A percentile compares a stretch with the other conserved stretches of the same genome.
phyloP scores from a whole-genome alignment of 2,329 filamentous ascomycete genomes.

The Botrytis galanthina region DNA sequence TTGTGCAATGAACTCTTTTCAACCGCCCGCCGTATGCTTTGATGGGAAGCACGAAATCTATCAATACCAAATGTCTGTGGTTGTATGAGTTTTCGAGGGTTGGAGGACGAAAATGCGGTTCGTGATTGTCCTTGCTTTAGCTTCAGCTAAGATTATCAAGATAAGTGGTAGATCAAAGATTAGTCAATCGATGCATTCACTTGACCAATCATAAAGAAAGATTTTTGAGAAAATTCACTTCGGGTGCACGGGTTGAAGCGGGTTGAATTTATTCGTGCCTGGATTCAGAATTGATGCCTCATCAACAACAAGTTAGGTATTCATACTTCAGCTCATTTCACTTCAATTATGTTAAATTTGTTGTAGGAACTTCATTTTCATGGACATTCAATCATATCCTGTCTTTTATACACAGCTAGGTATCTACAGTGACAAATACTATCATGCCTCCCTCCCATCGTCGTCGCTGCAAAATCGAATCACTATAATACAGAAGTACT shows the following conservation, averaged over 20 bases:
- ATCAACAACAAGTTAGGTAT: neutral
- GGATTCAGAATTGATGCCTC: neutral
- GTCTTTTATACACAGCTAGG: constrained; percentile 26
- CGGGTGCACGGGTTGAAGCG: neutral
- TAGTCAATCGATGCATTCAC: neutral
- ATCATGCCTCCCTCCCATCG: constrained; percentile 12
- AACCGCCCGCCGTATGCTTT: neutral
- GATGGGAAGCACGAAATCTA: neutral
- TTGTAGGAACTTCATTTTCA: neutral
- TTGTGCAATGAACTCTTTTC: neutral
- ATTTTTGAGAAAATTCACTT: neutral
- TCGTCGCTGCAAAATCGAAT: constrained; percentile 11
- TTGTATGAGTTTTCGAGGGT: neutral
- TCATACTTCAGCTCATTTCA: neutral
- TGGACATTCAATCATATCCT: constrained; percentile 14
- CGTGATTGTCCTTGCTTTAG: neutral
- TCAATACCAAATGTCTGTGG: neutral
- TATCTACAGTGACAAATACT: constrained; percentile 23
- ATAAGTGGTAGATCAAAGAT: constrained; percentile 3
- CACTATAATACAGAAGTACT: constrained; percentile 25
- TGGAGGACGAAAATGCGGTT: neutral
- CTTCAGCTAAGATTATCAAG: constrained; percentile 6
- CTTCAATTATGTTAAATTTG: neutral
- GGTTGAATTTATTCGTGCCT: neutral
- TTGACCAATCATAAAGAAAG: neutral